phyloP scores from a whole-genome alignment of 148 eudicot genomes.

The Rhododendron mucronatum region DNA sequence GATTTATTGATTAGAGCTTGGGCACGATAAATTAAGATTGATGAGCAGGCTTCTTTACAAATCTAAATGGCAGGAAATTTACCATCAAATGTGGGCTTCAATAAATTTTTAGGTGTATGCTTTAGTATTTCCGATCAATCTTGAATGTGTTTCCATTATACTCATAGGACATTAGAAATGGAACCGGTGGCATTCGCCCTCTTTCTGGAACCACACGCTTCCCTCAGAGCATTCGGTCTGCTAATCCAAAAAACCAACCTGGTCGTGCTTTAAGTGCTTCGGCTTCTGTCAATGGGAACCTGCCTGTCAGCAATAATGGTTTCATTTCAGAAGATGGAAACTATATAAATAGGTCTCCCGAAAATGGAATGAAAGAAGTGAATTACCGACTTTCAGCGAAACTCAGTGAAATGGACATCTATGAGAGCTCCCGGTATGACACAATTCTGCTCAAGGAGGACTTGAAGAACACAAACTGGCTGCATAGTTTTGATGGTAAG shows the following conservation, averaged over 20 bases:
- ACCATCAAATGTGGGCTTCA: not conserved
- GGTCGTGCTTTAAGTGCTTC: slow-evolving; percentile 40
- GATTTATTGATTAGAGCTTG: not conserved
- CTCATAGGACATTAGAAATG: slow-evolving; percentile 71
- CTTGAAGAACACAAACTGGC: slow-evolving; percentile 80
- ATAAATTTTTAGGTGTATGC: not conserved
- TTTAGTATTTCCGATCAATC: not conserved
- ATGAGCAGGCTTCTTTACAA: not conserved
- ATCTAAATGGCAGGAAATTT: not conserved
- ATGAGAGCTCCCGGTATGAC: slow-evolving; percentile 91
- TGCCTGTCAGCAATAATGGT: slow-evolving; percentile 35
- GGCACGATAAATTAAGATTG: not conserved
- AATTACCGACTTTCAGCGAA: slow-evolving; percentile 50
- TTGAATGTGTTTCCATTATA: not conserved
- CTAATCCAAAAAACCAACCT: slow-evolving; percentile 45
- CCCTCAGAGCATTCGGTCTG: slow-evolving; percentile 88
- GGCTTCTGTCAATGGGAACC: slow-evolving; percentile 53
- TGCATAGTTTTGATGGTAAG: slow-evolving; percentile 74
- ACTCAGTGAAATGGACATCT: slow-evolving; percentile 59
- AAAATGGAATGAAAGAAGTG: slow-evolving; percentile 53
- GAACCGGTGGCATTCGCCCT: slow-evolving; percentile 59
- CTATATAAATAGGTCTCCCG: slow-evolving; percentile 36
- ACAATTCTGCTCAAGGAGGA: slow-evolving; percentile 85
- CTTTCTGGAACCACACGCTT: slow-evolving; percentile 71
- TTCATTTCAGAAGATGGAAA: slow-evolving; percentile 37